phyloP scores from a whole-genome alignment of 78 protist species.

The Tieghemostelium lacteum region DNA sequence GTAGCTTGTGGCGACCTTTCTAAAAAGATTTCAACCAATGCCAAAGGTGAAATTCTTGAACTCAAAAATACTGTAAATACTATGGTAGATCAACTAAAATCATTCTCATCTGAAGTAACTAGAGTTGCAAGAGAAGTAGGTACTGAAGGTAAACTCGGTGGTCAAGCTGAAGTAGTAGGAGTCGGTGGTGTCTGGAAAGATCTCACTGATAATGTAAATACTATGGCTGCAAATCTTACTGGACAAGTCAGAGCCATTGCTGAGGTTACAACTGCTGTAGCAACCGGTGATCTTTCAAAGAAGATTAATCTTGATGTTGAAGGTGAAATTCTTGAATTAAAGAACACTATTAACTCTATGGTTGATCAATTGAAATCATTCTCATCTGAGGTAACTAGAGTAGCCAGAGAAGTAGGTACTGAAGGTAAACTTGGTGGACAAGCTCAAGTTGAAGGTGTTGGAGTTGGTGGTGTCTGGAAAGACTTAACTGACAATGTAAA shows the following conservation, averaged over 20 bases:
- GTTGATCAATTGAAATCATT: slow-evolving; percentile 55
- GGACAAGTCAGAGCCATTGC: slow-evolving; percentile 66
- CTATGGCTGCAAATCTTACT: slow-evolving; percentile 69
- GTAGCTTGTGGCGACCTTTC: slow-evolving; percentile 37
- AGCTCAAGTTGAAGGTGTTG: slow-evolving; percentile 53
- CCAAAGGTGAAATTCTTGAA: slow-evolving; percentile 40
- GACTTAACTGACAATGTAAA: slow-evolving; percentile 60
- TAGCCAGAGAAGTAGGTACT: slow-evolving; percentile 60
- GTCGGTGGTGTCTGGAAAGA: slow-evolving; percentile 78
- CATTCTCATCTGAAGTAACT: slow-evolving; percentile 26
- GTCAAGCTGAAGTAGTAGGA: slow-evolving; percentile 77
- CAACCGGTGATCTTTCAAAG: slow-evolving; percentile 49
- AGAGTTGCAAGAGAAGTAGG: slow-evolving; percentile 21
- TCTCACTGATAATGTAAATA: slow-evolving; percentile 58
- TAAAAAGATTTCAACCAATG: slow-evolving; percentile 30
- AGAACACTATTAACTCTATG: slow-evolving; percentile 55
- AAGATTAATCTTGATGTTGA: slow-evolving; percentile 4
- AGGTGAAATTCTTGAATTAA: slow-evolving; percentile 55
- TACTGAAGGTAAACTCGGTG: slow-evolving; percentile 47
- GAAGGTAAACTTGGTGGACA: slow-evolving; percentile 75
- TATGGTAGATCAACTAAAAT: slow-evolving; percentile 42
- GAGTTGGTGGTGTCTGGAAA: slow-evolving; percentile 53
- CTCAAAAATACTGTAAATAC: slow-evolving; percentile 44
- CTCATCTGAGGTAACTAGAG: slow-evolving; percentile 60
- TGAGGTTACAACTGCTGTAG: slow-evolving; percentile 63